Evolutionary conservation across 2,329 filamentous ascomycete genomes (phyloP).

Genomic region (Thelonectria discophora): DNA sequence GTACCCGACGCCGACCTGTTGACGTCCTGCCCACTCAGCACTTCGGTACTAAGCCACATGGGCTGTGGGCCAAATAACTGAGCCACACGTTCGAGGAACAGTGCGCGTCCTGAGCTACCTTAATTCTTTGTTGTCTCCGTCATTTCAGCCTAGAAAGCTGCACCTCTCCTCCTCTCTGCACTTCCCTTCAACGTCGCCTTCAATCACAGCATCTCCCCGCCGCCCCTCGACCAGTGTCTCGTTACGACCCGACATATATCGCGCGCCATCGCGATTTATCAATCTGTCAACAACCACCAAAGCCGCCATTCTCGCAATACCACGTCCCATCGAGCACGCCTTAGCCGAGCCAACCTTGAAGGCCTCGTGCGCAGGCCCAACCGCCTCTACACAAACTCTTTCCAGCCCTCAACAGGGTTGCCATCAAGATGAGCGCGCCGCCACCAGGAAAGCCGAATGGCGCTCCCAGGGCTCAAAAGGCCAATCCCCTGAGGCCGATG

Average conservation of each 20-base stretch:
- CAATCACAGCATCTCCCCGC: conserved; percentile 12
- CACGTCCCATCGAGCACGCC: not conserved
- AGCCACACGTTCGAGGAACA: not conserved
- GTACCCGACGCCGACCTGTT: no score
- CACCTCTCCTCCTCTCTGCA: conserved; percentile 7
- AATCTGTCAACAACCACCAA: not conserved
- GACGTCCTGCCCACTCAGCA: no score
- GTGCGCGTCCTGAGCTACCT: not conserved
- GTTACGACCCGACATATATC: not conserved
- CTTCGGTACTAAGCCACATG: no score
- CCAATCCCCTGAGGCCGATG: conserved; percentile 52
- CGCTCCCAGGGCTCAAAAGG: conserved; percentile 42
- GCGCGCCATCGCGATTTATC: not conserved
- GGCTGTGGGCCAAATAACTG: not conserved
- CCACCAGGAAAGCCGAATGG: conserved; percentile 50
- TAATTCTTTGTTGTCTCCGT: conserved; percentile 39
- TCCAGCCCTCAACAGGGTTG: conserved; percentile 4
- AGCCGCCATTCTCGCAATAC: conserved; percentile 4
- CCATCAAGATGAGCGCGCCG: conserved; percentile 55
- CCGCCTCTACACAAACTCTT: conserved; percentile 8
- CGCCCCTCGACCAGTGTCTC: not conserved
- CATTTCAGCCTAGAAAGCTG: conserved; percentile 31
- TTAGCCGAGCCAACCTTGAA: not conserved
- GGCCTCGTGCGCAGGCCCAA: conserved; percentile 16
- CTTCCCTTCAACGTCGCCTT: conserved; percentile 26